Evolutionary conservation across 768 basidiomycete genomes (phyloP).

Genomic region (Boletellus emodensis): DNA sequence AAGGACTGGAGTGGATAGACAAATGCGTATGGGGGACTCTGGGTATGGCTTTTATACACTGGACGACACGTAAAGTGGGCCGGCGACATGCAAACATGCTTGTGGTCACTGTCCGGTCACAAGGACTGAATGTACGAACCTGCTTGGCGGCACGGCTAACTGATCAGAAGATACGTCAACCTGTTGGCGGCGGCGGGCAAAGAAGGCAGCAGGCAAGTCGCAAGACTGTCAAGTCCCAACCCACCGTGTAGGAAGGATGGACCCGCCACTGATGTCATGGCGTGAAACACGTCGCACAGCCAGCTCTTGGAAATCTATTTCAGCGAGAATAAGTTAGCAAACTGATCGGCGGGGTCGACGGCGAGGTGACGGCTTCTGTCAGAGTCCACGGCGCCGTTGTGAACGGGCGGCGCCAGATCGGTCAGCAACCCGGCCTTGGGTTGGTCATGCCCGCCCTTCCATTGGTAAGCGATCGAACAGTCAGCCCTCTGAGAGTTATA

Average conservation of each 20-base stretch:
- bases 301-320: too few species aligned
- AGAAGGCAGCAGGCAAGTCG: background rate
- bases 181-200: background rate
- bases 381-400: too few species aligned
- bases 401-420: too few species aligned
- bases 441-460: too few species aligned
- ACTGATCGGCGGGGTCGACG: too few species aligned
- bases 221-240: constrained; percentile 1
- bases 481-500: too few species aligned
- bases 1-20: background rate
- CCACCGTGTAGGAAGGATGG: background rate
- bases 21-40: constrained; percentile 2
- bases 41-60: constrained; percentile 15
- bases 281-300: constrained; percentile 7
- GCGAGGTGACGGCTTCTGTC: too few species aligned
- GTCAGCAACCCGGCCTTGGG: too few species aligned
- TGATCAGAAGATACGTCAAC: constrained; percentile 8
- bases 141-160: background rate
- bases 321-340: too few species aligned
- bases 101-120: too few species aligned
- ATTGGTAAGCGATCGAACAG: too few species aligned
- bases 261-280: constrained; percentile 2
- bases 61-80: background rate
- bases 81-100: background rate
- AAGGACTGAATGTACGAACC: constrained; percentile 14